Conservation (phyloP, 331 rosid genomes). For the Quercus phellos region DNA sequence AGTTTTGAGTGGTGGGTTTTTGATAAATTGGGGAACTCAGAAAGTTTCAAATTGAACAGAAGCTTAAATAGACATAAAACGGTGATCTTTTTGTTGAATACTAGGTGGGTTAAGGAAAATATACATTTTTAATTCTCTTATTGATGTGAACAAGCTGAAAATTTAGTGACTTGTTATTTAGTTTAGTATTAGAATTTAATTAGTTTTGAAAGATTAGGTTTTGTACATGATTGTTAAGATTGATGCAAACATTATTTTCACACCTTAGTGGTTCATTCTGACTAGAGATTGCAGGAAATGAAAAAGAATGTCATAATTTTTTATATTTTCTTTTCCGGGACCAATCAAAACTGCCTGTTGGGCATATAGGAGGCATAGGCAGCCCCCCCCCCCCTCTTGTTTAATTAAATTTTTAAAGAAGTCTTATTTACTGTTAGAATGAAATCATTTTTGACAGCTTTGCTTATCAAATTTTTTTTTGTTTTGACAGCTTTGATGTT, state of each 20-base stretch:
- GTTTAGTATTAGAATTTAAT: not conserved
- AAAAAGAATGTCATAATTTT: not conserved
- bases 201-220: not conserved
- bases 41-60: not conserved
- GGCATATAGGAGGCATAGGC: not conserved
- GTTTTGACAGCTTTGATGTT: conserved; percentile 70
- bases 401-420: not conserved
- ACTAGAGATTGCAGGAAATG: not conserved
- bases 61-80: not conserved
- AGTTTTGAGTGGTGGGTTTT: not conserved
- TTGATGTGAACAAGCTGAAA: not conserved
- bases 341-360: not conserved
- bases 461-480: not conserved
- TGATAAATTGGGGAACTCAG: not conserved
- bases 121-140: not conserved
- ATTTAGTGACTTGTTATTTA: not conserved
- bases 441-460: conserved; percentile 52
- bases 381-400: not conserved
- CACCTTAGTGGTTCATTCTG: not conserved
- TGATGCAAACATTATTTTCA: not conserved
- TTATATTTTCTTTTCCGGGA: not conserved
- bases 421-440: not conserved
- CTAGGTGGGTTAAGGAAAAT: not conserved
- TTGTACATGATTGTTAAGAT: not conserved
- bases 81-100: not conserved